phyloP scores from a whole-genome alignment of 257 asterid genomes.

The Solanum clarkiae region DNA sequence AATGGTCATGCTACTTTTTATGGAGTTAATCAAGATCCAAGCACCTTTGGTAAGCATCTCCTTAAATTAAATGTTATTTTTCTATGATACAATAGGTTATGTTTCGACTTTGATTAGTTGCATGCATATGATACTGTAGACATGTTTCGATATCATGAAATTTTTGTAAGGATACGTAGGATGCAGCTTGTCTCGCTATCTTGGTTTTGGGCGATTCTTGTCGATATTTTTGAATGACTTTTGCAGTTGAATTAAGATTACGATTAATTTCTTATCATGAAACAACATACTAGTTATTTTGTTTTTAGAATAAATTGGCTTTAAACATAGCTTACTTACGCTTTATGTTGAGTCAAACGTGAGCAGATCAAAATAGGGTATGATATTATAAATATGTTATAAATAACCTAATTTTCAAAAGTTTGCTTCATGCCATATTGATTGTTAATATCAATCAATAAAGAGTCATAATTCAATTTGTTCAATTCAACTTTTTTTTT shows the following conservation, averaged over 20 bases:
- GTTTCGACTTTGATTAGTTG: no score
- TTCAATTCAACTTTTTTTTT: neutral
- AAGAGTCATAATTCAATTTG: neutral
- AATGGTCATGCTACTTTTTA: conserved; percentile 57
- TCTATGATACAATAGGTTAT: no score
- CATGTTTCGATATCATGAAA: neutral
- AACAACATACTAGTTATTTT: neutral
- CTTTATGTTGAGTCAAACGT: neutral
- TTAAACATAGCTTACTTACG: neutral
- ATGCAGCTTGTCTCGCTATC: neutral
- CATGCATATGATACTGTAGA: neutral
- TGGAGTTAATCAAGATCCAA: conserved; percentile 49
- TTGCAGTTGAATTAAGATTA: neutral
- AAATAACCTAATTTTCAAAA: neutral
- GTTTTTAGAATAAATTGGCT: neutral
- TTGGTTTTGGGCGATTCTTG: neutral
- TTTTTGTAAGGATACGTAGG: no score
- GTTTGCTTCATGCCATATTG: neutral
- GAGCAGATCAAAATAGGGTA: fast-evolving
- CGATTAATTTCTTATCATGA: neutral
- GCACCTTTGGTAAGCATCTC: conserved; percentile 38
- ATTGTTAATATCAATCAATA: neutral
- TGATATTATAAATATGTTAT: neutral
- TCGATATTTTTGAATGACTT: neutral
- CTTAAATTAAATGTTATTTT: no score